Conservation (phyloP, 345 rosid genomes). For the Linum trigynum region DNA sequence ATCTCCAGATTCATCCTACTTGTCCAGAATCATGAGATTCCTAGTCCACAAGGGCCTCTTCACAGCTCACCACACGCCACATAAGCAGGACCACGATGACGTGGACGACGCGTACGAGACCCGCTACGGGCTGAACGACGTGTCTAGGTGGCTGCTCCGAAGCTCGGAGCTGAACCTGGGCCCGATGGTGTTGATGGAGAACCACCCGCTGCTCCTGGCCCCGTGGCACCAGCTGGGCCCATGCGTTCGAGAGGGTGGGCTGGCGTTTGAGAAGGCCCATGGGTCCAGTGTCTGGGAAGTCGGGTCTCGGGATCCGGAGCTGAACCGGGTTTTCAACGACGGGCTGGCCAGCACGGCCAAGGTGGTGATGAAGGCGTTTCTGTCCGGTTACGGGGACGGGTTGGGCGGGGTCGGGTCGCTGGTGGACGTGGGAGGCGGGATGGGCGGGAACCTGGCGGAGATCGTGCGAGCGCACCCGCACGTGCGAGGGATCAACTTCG, state of each 20-base stretch:
- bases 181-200: constrained; percentile 22
- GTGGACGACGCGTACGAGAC: constrained; percentile 14
- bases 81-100: too few relatives aligned
- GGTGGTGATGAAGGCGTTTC: constrained; percentile 14
- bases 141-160: constrained; percentile 26
- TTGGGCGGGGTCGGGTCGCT: constrained; percentile 12
- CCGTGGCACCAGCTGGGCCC: constrained; percentile 25
- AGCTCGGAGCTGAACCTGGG: constrained; percentile 17
- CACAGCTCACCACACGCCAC: constrained; percentile 6
- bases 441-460: constrained; percentile 14
- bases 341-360: constrained; percentile 21
- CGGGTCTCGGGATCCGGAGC: constrained; percentile 12
- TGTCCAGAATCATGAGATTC: constrained; percentile 23
- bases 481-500: constrained; percentile 30
- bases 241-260: constrained; percentile 29
- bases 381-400: constrained; percentile 19
- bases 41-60: constrained; percentile 18
- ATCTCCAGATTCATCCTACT: constrained; percentile 4
- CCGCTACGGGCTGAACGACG: constrained; percentile 18
- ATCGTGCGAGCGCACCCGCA: constrained; percentile 24
- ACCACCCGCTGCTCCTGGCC: constrained; percentile 14
- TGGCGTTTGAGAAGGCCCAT: constrained; percentile 27
- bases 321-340: constrained; percentile 20
- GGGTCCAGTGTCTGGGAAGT: constrained; percentile 25
- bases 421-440: constrained; percentile 39